phyloP scores from a whole-genome alignment of 2,329 filamentous ascomycete species.

The Didymella keratinophila region DNA sequence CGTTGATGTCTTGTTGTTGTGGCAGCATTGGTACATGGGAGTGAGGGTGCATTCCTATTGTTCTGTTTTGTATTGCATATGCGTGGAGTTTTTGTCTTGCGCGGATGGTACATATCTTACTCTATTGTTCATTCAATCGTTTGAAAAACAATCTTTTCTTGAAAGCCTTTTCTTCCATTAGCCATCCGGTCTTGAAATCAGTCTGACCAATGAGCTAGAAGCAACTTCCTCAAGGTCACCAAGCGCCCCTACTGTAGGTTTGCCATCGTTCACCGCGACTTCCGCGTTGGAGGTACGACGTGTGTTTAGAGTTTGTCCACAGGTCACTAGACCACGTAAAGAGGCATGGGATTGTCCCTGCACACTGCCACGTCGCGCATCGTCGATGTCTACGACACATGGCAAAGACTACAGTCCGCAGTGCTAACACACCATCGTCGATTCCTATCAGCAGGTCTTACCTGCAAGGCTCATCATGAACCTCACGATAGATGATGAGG shows the following conservation, averaged over 20 bases:
- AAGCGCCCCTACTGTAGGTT: too few relatives aligned
- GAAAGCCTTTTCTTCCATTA: background rate
- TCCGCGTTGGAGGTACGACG: background rate
- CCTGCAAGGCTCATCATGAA: too few relatives aligned
- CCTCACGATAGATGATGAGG: too few relatives aligned
- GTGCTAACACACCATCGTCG: background rate
- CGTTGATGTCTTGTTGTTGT: background rate
- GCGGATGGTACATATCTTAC: background rate
- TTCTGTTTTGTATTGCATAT: conserved; percentile 6
- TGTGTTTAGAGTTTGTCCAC: background rate
- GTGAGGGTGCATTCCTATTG: conserved; percentile 1
- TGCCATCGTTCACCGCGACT: background rate
- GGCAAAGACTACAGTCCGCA: background rate
- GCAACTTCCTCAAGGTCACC: too few relatives aligned
- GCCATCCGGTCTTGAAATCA: background rate
- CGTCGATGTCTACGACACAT: background rate
- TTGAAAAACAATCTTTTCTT: background rate
- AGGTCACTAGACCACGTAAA: background rate
- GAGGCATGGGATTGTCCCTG: background rate
- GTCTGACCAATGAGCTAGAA: background rate
- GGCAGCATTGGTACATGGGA: conserved; percentile 3
- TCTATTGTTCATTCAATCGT: conserved; percentile 6
- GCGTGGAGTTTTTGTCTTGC: conserved; percentile 7
- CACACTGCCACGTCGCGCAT: background rate
- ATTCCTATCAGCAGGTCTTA: background rate